Evolutionary conservation across 257 asterid genomes (phyloP), one percentile per base, ranked within the genome.

Genomic region (Linderniella brevidens): DNA sequence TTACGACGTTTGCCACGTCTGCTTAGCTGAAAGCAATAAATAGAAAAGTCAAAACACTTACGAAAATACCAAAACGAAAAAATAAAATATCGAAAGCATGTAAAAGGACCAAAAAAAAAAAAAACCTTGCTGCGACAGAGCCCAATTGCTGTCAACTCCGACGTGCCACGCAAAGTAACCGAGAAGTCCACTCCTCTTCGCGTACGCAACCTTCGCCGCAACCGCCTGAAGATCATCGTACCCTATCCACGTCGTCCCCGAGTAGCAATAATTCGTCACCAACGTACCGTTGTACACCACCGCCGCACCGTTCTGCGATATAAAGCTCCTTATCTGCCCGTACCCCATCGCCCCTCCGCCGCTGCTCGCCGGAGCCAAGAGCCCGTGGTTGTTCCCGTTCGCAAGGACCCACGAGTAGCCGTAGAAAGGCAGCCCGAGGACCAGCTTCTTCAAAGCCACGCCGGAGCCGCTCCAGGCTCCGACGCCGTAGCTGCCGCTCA

Each of bases 161-260:
- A 70, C 70, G 10, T 71, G 79, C 76, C 78, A 75, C 0, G 65
- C 71, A 55, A 70, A 70, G 64, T 71, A 70, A 14, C 86, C 86
- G 13, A 67, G 81, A 49, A 77, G 12, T 16, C 72, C 70, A 12
- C 42, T 63, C 20, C 56, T 63, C 54, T 70, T 70, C 6, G 75
- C 73, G 36, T 49, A 73, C 7, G 55, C 9, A 63, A 62, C 81
- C 51, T 77, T 77, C 1, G 64, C 32, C 0, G 58, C 11, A 18
- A 76, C 53, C 8, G 60, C 12, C 39, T 65, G 58, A 9, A 32
- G 41, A 41, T 64, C 80, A 16, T 76, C 85, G 16, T 53, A 76
- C 0, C 80, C 72, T 1, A 76, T 69, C 80, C 76, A 76, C 0
- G 71, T 64, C 1, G 63, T 66, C 13, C 73, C 80, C 1, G 71